These are phyloP conservation scores for Talaromyces sp. DNA, from an alignment of 2,329 filamentous ascomycete species.

Conservation along the genomic window DNA sequence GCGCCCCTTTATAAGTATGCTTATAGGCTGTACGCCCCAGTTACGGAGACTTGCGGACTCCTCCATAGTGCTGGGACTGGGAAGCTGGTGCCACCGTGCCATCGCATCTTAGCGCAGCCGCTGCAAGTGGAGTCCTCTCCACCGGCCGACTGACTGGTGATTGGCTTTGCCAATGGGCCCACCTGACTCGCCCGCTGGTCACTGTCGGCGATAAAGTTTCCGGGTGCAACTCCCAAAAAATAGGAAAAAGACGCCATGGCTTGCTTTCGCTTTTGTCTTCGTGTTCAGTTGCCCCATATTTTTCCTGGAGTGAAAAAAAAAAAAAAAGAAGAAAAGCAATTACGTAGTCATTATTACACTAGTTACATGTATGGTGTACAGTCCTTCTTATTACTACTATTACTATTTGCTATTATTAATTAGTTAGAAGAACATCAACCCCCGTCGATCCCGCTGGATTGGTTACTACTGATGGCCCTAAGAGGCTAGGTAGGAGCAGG, in stretches of 20 bases:
- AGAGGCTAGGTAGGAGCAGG: neutral
- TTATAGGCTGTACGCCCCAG: too few species aligned
- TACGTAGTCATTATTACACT: too few species aligned
- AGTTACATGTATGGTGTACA: too few species aligned
- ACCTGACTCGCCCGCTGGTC: neutral
- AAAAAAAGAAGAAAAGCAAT: neutral
- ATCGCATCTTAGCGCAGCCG: neutral
- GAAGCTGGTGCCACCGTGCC: neutral
- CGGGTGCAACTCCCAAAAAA: constrained; percentile 4
- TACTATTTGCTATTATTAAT: too few species aligned
- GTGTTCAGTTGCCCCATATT: neutral
- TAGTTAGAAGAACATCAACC: neutral
- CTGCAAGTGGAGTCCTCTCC: neutral
- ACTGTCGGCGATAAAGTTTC: constrained; percentile 1
- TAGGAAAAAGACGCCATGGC: neutral
- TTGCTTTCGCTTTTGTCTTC: neutral
- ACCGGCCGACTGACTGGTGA: neutral
- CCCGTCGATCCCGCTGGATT: neutral
- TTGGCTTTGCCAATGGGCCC: neutral
- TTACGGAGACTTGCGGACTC: too few species aligned
- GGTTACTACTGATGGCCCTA: neutral
- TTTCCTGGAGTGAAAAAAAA: neutral
- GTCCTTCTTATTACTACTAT: too few species aligned
- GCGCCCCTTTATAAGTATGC: neutral
- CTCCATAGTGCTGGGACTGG: too few species aligned